phyloP scores from a whole-genome alignment of 768 basidiomycete genomes.

The Russula emetica region DNA sequence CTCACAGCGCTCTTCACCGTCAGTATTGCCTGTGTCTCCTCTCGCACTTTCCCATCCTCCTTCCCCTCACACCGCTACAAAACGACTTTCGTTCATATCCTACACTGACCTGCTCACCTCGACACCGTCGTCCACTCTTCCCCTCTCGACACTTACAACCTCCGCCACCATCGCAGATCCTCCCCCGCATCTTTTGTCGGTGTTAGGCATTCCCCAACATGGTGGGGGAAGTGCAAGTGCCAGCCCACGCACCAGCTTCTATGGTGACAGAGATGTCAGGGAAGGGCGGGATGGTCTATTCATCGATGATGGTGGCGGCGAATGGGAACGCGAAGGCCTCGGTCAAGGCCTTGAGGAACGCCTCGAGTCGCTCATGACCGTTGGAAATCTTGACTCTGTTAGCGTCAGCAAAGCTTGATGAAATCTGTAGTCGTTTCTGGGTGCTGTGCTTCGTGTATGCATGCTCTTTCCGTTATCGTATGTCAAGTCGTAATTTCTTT shows the following conservation, averaged over 20 bases:
- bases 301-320: slow-evolving; percentile 67
- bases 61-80: slow-evolving; percentile 42
- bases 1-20: slow-evolving; percentile 29
- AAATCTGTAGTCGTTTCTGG: slow-evolving; percentile 1
- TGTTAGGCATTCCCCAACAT: slow-evolving; percentile 43
- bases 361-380: slow-evolving; percentile 53
- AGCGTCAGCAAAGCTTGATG: slow-evolving; percentile 24
- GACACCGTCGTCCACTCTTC: slow-evolving; percentile 65
- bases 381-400: slow-evolving; percentile 16
- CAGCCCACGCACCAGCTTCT: slow-evolving; percentile 28
- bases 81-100: slow-evolving; percentile 85
- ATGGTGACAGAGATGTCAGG: slow-evolving; percentile 25
- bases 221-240: slow-evolving; percentile 33
- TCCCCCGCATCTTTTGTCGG: slow-evolving; percentile 69
- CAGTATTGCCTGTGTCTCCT: slow-evolving; percentile 29
- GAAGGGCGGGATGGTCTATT: slow-evolving; percentile 32
- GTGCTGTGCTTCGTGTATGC: slow-evolving; percentile 5
- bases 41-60: slow-evolving; percentile 44
- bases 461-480: slow-evolving; percentile 9
- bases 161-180: slow-evolving; percentile 53
- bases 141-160: slow-evolving; percentile 69
- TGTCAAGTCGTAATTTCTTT: slow-evolving; percentile 8
- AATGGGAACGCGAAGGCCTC: slow-evolving; percentile 84
- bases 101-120: slow-evolving; percentile 81
- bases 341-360: slow-evolving; percentile 81